Base-by-base conservation (phyloP, 441 rosid species). In the Theobroma grandiflorum region DNA sequence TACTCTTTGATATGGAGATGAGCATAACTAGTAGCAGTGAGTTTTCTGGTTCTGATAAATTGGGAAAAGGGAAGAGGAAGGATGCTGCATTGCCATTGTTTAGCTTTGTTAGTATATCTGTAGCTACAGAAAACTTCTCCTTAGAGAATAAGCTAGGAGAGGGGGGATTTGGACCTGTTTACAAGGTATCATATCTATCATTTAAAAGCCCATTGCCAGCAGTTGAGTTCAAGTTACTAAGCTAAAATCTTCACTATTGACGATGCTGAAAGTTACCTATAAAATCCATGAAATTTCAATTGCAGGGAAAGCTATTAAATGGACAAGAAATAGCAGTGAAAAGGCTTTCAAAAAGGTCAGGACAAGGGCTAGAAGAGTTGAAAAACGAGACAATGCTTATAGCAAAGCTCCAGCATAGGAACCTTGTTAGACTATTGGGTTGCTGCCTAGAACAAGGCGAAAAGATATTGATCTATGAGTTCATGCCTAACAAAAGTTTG, bases 371-470 rank as follows among this genome's bases (percentile, higher is more conserved):
- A 5, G 83, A 84, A 73, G 84, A 84, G 75, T 72, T 84, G n/a
- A 82, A 53, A 55, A 84, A 84, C 67, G 84, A 84, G 78, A 70
- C 72, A 0, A 43, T 68, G 22, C 82, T 84, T 15, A 78, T 82
- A 62, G 87, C 86, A 16, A 80, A 83, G 26, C 84, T 86, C 15
- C 86, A 84, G 61, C 84, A 81, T 20, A 79, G 74, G 73, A 84
- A 86, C 81, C 84, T 84, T 61, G 85, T 86, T 0, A 79, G 81
- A 80, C 77, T 86, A 9, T 63, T 84, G 0, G 87, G 86, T 7
- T 86, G 84, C 55, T 86, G 86, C 15, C 16, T 82, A 3, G 76
- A 82, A 33, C 49, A 62, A 8, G 86, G 80, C 2, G 88, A 86
- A 59, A 78, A 82, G 63, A 69, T 84, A 38, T 50, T 86, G 82